Evolutionary conservation across 345 rosid genomes (phyloP).

Genomic region (Limnanthes douglasii): DNA sequence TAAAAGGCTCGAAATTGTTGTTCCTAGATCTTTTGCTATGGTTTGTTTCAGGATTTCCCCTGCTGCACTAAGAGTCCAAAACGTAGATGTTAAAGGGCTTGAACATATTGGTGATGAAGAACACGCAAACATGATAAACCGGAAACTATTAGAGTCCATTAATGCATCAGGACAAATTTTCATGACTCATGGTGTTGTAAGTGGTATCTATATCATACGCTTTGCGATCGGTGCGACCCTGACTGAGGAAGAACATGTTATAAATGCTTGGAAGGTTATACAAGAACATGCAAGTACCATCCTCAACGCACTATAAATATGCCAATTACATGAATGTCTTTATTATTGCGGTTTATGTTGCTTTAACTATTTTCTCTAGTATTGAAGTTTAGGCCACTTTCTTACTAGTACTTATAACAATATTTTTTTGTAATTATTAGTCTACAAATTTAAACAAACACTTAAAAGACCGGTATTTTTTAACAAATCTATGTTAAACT

Average conservation of each 20-base stretch:
- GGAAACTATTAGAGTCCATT: constrained; percentile 14
- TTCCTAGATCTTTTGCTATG: constrained; percentile 20
- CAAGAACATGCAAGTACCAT: constrained; percentile 10
- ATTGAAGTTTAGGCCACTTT: too few species aligned
- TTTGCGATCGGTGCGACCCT: constrained; percentile 17
- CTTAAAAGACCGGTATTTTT: too few species aligned
- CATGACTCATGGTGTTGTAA: constrained; percentile 15
- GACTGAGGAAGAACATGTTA: constrained; percentile 12
- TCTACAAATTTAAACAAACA: too few species aligned
- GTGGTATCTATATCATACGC: neutral
- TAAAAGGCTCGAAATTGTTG: constrained; percentile 19
- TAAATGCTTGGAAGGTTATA: constrained; percentile 11
- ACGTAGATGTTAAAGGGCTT: too few species aligned
- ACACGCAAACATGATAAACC: constrained; percentile 14
- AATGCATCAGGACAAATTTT: constrained; percentile 24
- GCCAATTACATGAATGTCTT: too few species aligned
- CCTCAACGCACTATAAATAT: too few species aligned
- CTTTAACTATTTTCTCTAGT: too few species aligned
- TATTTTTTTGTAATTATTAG: too few species aligned
- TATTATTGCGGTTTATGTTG: too few species aligned
- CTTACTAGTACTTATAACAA: too few species aligned
- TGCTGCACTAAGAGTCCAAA: too few species aligned
- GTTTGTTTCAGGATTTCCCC: constrained; percentile 38
- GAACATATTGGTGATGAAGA: constrained; percentile 2
- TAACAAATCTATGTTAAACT: too few species aligned